Base-by-base conservation (phyloP, 371 early-diverging fungal species). In the Lichtheimia ornata region DNA sequence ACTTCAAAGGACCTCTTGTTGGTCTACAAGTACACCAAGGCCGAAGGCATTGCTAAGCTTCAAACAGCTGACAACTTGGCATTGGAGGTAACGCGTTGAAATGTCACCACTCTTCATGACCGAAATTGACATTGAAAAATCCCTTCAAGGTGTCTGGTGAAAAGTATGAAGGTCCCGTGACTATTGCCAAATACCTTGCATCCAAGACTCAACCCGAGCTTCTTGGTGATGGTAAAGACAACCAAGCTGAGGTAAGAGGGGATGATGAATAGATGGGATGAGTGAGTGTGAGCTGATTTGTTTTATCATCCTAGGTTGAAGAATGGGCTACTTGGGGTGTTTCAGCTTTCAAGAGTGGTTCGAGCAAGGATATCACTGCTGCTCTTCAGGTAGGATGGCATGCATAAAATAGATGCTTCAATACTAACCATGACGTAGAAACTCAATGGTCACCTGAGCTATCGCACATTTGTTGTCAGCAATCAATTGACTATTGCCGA, bases 401-500 rank as follows among this genome's bases (percentile, higher is more conserved):
- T 20, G 41, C 22, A 14, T 14, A 13, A 35, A 4, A 20, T 2
- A 22, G 1, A 25, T 1, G 55, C 17, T 22, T 5, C 30, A n/a
- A 17, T 24, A 2, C 42, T 14, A 49, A 52, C 22, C 35, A 20
- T 20, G 14, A 56, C 45, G 18, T 44, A 85, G 79, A 76, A 75
- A 45, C 69, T 92, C 66, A 84, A 91, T 71, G 82, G 80, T n/a
- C 84, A 85, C 52, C 74, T 92, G 50, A 82, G 71, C 53, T 71
- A 66, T 44, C 69, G 80, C 52, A 89, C 91, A 27, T 94, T 79
- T 67, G 65, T 94, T 54, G 87, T 85, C 35, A 79, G 77, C 62
- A 83, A 90, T 74, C 61, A 70, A 53, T 66, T 91, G 52, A 82
- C 89, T 5, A 61, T 90, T 47, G 91, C 88, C 14, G 94, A 94